Percentiles rank a stretch among this genome's conserved stretches.
These are phyloP conservation scores for Selenicereus undatus DNA, from an alignment of 148 eudicot genomes.

Conservation along the genomic window DNA sequence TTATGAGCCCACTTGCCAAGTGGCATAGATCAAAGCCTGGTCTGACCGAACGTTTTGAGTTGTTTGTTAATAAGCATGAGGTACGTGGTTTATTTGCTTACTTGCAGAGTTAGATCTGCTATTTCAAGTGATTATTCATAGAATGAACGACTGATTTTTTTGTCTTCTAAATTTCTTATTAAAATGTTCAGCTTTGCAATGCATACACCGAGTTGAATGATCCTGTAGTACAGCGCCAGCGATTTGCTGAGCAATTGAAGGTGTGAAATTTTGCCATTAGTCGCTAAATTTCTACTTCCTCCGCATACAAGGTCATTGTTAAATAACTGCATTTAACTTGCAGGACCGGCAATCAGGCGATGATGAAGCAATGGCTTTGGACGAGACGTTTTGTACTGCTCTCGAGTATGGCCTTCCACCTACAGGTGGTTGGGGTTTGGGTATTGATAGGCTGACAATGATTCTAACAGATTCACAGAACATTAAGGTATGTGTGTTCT, in stretches of 20 bases:
- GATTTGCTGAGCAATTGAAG: constrained; percentile 96
- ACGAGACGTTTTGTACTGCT: constrained; percentile 85
- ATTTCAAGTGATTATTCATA: neutral
- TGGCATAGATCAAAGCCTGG: constrained; percentile 96
- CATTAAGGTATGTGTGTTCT: constrained; percentile 57
- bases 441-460: constrained; percentile 86
- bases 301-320: neutral
- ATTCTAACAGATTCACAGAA: constrained; percentile 86
- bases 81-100: constrained; percentile 32
- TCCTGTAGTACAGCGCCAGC: constrained; percentile 90
- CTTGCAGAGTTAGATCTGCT: neutral
- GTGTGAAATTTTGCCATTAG: constrained; percentile 25
- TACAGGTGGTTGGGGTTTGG: constrained; percentile 95
- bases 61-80: constrained; percentile 90
- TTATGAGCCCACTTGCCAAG: constrained; percentile 97
- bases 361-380: constrained; percentile 97
- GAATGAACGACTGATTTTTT: too few species aligned
- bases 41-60: constrained; percentile 84
- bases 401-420: constrained; percentile 95
- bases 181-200: constrained; percentile 61
- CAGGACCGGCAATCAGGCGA: constrained; percentile 97
- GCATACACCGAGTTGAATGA: constrained; percentile 95
- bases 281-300: neutral
- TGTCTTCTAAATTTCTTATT: neutral
- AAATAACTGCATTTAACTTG: constrained; percentile 6